These are phyloP conservation scores for Euptelea pleiosperma DNA, from an alignment of 164 flowering plant genomes.

Conservation along the genomic window DNA sequence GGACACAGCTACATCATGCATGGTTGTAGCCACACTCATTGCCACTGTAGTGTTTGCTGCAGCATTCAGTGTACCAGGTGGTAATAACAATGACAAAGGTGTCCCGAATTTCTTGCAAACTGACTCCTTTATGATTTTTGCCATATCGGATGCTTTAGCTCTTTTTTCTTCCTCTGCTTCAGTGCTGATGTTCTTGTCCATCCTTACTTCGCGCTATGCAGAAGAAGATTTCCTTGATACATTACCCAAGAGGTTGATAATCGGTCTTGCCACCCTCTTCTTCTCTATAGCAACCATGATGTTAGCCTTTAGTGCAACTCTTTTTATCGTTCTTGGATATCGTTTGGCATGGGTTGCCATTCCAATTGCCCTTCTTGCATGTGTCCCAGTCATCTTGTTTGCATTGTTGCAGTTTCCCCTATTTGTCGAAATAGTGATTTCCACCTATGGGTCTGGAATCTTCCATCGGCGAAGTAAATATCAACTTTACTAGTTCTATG, in stretches of 20 bases:
- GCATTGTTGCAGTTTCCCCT: neutral
- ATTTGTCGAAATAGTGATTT: neutral
- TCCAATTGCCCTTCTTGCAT: neutral
- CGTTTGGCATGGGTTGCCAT: neutral
- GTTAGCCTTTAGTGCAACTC: neutral
- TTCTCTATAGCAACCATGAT: constrained; percentile 1
- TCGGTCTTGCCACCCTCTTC: constrained; percentile 3
- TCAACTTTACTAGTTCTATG: neutral
- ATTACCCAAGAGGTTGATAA: neutral
- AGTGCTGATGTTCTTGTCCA: neutral
- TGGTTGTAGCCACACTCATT: neutral
- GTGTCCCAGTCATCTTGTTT: neutral
- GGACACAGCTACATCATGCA: neutral
- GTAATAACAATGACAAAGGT: neutral
- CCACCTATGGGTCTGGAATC: neutral
- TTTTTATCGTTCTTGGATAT: neutral
- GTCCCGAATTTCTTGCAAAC: neutral
- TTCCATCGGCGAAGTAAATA: neutral
- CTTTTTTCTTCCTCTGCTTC: neutral
- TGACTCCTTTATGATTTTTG: neutral
- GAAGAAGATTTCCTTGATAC: constrained; percentile 1
- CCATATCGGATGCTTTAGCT: neutral
- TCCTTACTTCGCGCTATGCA: neutral
- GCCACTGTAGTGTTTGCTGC: neutral
- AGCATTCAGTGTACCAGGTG: neutral